phyloP scores from a whole-genome alignment of 2,329 filamentous ascomycete genomes.

The Aurifilum marmelostoma region DNA sequence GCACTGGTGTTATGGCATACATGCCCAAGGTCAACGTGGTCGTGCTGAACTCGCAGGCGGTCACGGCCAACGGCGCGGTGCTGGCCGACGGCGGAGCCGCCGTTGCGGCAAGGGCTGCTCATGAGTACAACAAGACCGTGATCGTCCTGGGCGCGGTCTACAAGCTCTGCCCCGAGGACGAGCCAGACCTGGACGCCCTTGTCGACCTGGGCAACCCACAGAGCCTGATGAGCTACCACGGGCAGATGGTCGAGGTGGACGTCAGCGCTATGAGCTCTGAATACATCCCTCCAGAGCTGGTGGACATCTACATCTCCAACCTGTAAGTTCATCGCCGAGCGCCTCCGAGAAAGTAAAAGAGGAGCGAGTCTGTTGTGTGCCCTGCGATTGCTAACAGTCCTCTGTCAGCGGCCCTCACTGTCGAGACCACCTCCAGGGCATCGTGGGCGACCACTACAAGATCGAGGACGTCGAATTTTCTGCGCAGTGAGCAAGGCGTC shows the following conservation, averaged over 20 bases:
- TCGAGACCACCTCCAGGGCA: constrained; percentile 35
- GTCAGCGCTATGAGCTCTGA: constrained; percentile 81
- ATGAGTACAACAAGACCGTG: constrained; percentile 79
- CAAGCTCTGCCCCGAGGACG: constrained; percentile 88
- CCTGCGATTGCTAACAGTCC: neutral
- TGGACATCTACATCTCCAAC: constrained; percentile 86
- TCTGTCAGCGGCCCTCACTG: constrained; percentile 39
- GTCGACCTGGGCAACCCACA: constrained; percentile 87
- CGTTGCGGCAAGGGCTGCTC: constrained; percentile 82
- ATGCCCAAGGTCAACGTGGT: constrained; percentile 97
- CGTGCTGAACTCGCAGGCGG: constrained; percentile 82
- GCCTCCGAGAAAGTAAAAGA: neutral
- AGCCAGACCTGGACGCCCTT: constrained; percentile 78
- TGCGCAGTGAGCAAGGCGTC: constrained; percentile 40
- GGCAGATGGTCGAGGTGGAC: constrained; percentile 76
- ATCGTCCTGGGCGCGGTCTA: constrained; percentile 90
- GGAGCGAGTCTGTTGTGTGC: too few species aligned
- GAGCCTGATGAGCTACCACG: constrained; percentile 77
- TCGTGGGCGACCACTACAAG: constrained; percentile 38
- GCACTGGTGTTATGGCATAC: constrained; percentile 85
- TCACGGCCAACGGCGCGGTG: constrained; percentile 86
- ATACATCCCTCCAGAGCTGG: constrained; percentile 74
- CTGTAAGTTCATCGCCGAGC: constrained; percentile 57
- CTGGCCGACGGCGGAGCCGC: constrained; percentile 83
- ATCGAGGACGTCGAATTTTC: constrained; percentile 68